Base-by-base conservation (phyloP, 2,329 filamentous ascomycete genomes). In the Ploettnerulaceae sp. region DNA sequence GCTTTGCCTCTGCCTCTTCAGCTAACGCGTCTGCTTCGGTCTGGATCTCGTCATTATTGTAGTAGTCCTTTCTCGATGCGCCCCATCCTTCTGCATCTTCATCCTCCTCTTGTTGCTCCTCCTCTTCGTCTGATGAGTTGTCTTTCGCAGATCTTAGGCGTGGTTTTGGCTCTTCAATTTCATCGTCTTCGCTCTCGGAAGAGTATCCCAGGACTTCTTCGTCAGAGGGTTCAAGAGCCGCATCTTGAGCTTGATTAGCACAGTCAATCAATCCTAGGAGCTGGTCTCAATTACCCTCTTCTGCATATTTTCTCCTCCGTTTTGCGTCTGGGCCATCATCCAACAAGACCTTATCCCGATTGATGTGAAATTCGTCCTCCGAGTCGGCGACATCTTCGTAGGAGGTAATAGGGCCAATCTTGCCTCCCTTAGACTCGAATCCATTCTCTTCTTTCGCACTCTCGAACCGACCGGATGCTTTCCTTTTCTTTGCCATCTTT, bases 381-480 rank as follows among this genome's bases (percentile, higher is more conserved):
- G 89, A 94, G 65, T 96, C 84, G 55, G 90, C 88, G 58, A 98
- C 84, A 67, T 95, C 89, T 66, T 91, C 82, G 66, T 77, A 91
- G 2, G 79, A 82, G 3, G 55, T 57, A 11, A 60, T 58, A 14
- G 57, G 51, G 4, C 44, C 51, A 14, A 60, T 47, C 39, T 54
- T 60, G 4, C 57, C 57, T 7, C 54, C 49, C 34, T 51, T 53
- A 1, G 49, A 21, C 14, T 58, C 50, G 15, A 47, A 57, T 8
- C 51, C 53, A 26, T 35, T 34, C 0, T 22, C 17, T 6, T 24
- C 38, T 8, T 47, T 47, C 1, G 35, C 39, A 1, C 15, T 40
- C 11, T 31, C 45, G 15, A 33, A 21, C 6, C 48, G 45, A 11
- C 32, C 33, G 1, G 55, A 51, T 5, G 48, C 49, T 29, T 61